These are phyloP conservation scores for Cryphonectria naterciae DNA, from an alignment of 2,329 filamentous ascomycete genomes.

Conservation along the genomic window DNA sequence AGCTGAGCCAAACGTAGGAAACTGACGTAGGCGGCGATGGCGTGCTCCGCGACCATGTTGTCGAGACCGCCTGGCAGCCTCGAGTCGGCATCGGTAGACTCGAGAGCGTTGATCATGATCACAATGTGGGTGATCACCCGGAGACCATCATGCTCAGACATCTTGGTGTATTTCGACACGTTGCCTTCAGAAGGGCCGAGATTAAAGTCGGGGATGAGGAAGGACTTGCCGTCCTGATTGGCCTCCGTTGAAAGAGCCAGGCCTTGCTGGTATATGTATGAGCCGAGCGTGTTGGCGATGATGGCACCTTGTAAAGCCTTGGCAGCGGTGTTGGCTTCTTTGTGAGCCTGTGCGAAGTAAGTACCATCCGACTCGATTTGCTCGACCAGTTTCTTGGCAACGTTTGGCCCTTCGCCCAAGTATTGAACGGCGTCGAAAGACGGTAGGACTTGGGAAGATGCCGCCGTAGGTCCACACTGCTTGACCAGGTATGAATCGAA, in stretches of 20 bases:
- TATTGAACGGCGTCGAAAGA: constrained; percentile 68
- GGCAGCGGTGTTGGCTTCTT: constrained; percentile 66
- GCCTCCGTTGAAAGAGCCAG: constrained; percentile 53
- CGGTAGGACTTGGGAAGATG: constrained; percentile 60
- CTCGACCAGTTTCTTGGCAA: constrained; percentile 63
- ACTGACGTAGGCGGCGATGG: constrained; percentile 81
- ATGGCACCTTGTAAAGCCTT: constrained; percentile 79
- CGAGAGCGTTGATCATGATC: constrained; percentile 69
- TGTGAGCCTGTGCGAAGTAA: constrained; percentile 48
- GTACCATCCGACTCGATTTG: constrained; percentile 57
- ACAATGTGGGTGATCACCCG: constrained; percentile 70
- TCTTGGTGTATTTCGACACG: constrained; percentile 53
- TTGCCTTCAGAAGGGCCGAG: constrained; percentile 42
- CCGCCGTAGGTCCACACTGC: constrained; percentile 56
- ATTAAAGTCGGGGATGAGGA: constrained; percentile 47
- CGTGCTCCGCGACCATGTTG: constrained; percentile 59
- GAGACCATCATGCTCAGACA: constrained; percentile 65
- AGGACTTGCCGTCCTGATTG: constrained; percentile 46
- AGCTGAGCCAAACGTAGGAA: constrained; percentile 74
- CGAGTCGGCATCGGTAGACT: constrained; percentile 44
- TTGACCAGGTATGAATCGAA: constrained; percentile 73
- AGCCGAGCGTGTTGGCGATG: constrained; percentile 64
- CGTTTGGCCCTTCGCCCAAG: constrained; percentile 56
- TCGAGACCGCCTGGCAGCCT: constrained; percentile 44
- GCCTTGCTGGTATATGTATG: constrained; percentile 64